phyloP scores from a whole-genome alignment of 2,329 filamentous ascomycete species.

The Aaosphaeria pasadenensis region DNA sequence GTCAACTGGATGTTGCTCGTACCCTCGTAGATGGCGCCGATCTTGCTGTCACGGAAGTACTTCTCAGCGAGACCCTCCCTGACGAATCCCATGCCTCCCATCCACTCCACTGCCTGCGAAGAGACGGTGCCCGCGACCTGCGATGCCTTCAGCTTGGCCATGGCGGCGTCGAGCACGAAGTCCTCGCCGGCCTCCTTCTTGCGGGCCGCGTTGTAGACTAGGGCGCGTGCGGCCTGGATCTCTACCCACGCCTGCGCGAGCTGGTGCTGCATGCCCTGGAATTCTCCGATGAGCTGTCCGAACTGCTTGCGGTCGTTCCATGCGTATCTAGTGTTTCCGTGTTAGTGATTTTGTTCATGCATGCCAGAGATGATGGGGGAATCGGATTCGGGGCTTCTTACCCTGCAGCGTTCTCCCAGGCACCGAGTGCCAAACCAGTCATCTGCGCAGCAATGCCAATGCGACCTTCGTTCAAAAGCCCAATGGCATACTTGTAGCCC shows the following conservation, averaged over 20 bases:
- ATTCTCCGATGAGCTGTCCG: constrained; percentile 86
- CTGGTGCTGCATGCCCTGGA: constrained; percentile 99
- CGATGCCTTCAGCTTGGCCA: constrained; percentile 94
- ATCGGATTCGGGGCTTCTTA: constrained; percentile 36
- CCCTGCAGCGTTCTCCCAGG: constrained; percentile 90
- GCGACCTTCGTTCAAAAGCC: constrained; percentile 88
- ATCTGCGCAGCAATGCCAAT: constrained; percentile 99
- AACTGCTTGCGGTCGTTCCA: constrained; percentile 99
- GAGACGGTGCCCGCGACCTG: constrained; percentile 89
- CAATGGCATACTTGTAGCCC: constrained; percentile 97
- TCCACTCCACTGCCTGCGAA: constrained; percentile 91
- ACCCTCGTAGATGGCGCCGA: constrained; percentile 95
- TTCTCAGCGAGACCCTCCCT: constrained; percentile 96
- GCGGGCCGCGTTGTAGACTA: constrained; percentile 93
- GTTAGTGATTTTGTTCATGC: neutral
- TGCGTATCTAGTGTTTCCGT: constrained; percentile 61
- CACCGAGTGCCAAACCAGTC: constrained; percentile 91
- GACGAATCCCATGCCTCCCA: constrained; percentile 99
- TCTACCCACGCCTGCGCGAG: constrained; percentile 94
- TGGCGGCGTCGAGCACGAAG: constrained; percentile 93
- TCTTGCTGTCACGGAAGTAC: constrained; percentile 97
- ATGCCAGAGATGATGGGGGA: neutral
- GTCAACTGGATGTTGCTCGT: constrained; percentile 72
- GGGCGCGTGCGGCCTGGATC: constrained; percentile 82
- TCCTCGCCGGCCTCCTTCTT: constrained; percentile 98